phyloP scores from a whole-genome alignment of 2,329 filamentous ascomycete species.

The Hypocrella siamensis region DNA sequence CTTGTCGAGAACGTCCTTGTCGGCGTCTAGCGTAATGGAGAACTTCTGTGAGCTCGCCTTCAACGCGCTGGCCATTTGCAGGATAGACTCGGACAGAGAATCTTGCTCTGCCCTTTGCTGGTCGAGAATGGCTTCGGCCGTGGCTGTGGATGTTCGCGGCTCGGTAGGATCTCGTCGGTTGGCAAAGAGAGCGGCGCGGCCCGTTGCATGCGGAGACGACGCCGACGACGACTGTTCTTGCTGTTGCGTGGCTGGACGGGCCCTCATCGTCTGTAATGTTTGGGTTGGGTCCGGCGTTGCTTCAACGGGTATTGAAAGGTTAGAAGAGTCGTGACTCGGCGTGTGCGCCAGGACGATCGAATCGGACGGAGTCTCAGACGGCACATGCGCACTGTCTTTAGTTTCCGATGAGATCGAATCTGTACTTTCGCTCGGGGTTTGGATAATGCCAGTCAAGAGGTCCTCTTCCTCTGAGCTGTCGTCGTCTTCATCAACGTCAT shows the following conservation, averaged over 20 bases:
- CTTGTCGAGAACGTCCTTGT: constrained; percentile 54
- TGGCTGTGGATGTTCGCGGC: constrained; percentile 27
- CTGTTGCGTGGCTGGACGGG: constrained; percentile 1
- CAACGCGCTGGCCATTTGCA: constrained; percentile 62
- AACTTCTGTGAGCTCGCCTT: constrained; percentile 64
- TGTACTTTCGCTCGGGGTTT: constrained; percentile 37
- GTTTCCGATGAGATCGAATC: constrained; percentile 21
- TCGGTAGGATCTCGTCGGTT: constrained; percentile 19
- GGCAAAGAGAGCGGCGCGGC: constrained; percentile 29
- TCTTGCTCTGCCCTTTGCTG: constrained; percentile 74
- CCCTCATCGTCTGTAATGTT: constrained; percentile 4
- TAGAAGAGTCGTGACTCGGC: no score
- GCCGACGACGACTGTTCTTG: constrained; percentile 4
- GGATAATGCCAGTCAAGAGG: constrained; percentile 36
- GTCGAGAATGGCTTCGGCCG: constrained; percentile 57
- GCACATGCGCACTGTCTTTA: constrained; percentile 5
- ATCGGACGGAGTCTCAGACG: no score
- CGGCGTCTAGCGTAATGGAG: constrained; percentile 50
- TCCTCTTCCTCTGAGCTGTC: constrained; percentile 40
- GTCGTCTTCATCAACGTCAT: constrained; percentile 23
- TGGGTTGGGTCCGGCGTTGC: no score
- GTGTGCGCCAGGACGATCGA: no score
- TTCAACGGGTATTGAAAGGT: no score
- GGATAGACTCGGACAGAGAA: constrained; percentile 62
- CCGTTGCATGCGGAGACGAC: constrained; percentile 16